These are phyloP conservation scores for Coprinellus micaceus DNA, from an alignment of 768 basidiomycete species.

Conservation along the genomic window DNA sequence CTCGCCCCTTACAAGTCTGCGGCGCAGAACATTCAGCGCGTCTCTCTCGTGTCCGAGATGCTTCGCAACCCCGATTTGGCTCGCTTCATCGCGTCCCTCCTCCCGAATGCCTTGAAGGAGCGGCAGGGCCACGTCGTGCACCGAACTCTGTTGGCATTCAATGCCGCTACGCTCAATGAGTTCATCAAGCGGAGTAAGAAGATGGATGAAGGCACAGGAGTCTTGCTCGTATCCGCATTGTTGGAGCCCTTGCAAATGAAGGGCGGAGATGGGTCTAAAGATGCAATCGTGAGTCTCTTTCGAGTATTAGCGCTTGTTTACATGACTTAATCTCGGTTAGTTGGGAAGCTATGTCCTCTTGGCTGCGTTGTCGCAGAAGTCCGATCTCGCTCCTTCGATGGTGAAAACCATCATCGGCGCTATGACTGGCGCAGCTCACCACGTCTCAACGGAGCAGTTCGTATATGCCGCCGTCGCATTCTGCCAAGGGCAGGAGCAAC, in stretches of 20 bases:
- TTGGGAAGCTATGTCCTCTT: constrained; percentile 74
- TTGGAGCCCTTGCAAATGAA: constrained; percentile 51
- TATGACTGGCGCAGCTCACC: constrained; percentile 48
- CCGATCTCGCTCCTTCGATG: constrained; percentile 53
- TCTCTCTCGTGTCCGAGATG: constrained; percentile 76
- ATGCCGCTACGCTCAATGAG: constrained; percentile 73
- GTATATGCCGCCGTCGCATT: constrained; percentile 64
- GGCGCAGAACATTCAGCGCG: constrained; percentile 68
- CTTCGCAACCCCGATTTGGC: constrained; percentile 64
- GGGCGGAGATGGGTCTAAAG: constrained; percentile 37
- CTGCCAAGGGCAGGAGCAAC: constrained; percentile 56
- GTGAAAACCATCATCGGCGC: constrained; percentile 53
- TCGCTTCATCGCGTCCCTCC: constrained; percentile 63
- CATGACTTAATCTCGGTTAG: constrained; percentile 28
- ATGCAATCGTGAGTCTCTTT: constrained; percentile 47
- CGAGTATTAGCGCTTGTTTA: neutral
- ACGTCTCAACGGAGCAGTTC: constrained; percentile 54
- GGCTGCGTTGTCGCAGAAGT: constrained; percentile 65
- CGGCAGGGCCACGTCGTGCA: constrained; percentile 37
- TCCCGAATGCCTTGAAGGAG: constrained; percentile 56
- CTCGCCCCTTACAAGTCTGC: constrained; percentile 75
- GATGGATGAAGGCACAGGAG: constrained; percentile 64
- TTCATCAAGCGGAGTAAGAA: constrained; percentile 60
- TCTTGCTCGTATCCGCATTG: constrained; percentile 61
- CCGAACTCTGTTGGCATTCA: constrained; percentile 77